A percentile compares a stretch with the other conserved stretches of the same genome.
Conservation (phyloP, 768 basidiomycete species). For the Lactarius trivialis region DNA sequence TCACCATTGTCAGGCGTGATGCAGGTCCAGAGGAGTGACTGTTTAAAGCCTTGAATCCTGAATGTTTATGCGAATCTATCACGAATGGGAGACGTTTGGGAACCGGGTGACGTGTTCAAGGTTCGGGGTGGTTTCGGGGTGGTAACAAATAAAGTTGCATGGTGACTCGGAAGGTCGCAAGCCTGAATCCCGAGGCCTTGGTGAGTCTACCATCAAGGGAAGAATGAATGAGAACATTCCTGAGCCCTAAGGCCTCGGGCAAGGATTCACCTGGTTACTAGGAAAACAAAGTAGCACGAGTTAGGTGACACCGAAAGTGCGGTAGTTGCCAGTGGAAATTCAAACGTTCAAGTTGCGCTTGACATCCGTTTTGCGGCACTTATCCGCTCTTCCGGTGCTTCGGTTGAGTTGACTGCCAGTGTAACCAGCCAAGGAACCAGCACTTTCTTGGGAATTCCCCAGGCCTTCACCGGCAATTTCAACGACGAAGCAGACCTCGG, state of each 20-base stretch:
- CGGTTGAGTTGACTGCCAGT: too few relatives aligned
- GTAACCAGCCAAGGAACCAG: background rate
- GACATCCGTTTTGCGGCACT: background rate
- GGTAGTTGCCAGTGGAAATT: too few relatives aligned
- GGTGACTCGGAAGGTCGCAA: background rate
- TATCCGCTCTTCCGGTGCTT: background rate
- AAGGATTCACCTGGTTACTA: background rate
- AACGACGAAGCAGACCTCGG: background rate
- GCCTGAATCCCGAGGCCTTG: background rate
- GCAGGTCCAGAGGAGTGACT: background rate
- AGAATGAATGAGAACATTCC: background rate
- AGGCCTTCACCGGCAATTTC: background rate
- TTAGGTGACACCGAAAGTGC: background rate
- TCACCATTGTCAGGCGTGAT: background rate
- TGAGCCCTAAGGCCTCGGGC: background rate
- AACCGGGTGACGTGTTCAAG: background rate
- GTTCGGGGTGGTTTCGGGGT: background rate
- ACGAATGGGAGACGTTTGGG: background rate
- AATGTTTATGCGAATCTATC: background rate
- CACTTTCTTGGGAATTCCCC: background rate
- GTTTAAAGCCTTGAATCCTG: background rate
- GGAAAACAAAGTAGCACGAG: background rate
- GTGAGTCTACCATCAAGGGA: background rate
- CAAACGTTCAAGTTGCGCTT: too few relatives aligned
- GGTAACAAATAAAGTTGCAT: background rate